Evolutionary conservation across 768 basidiomycete genomes (phyloP), one percentile per base, ranked within the genome.

Genomic region (Pulveroboletus sp.): DNA sequence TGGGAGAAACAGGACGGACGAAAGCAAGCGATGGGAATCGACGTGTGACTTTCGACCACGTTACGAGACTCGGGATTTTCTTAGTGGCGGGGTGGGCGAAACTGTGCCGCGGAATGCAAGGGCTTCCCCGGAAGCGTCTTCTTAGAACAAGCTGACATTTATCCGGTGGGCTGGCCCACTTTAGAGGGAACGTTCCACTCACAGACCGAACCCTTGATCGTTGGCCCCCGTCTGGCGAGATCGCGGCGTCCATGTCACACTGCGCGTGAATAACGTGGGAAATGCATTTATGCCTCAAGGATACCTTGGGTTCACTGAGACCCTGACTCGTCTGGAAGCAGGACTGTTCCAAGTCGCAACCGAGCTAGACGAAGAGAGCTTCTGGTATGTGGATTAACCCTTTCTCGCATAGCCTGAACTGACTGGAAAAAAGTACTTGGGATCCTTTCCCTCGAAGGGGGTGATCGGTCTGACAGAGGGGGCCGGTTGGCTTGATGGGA

Each of bases 281-380:
- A 86, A 85, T 56, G 78, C 80, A 28, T 86, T 84, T 63, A 84
- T 79, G 32, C 84, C 83, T 36, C 83, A 85, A 67, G 84, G 83
- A 45, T 76, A 75, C 26, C 60, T 79, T 39, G 83, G 21, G 83
- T 68, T 82, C 83, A 8, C 66, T 86, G 8, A 21, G n/a, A 71
- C 74, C 6, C 65, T 85, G 46, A 77, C 80, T 43, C 72, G 78
- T 32, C 74, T 85, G 39, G 81, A 78, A 17, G 77, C 81, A 10
- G 78, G 74, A 3, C 55, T 83, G 28, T 84, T 83, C 59, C 83
- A 83, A 60, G 71, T 76, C 32, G 81, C 77, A 11, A 80, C 75
- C 14, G 69, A 70, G 17, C 56, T 58, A 13, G 79, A 76, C 72
- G 79, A 50, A 62, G 68, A 48, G 70, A 66, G 8, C 73, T 84